Conservation (phyloP, 345 rosid species). For the Eucalyptus dawsonii region DNA sequence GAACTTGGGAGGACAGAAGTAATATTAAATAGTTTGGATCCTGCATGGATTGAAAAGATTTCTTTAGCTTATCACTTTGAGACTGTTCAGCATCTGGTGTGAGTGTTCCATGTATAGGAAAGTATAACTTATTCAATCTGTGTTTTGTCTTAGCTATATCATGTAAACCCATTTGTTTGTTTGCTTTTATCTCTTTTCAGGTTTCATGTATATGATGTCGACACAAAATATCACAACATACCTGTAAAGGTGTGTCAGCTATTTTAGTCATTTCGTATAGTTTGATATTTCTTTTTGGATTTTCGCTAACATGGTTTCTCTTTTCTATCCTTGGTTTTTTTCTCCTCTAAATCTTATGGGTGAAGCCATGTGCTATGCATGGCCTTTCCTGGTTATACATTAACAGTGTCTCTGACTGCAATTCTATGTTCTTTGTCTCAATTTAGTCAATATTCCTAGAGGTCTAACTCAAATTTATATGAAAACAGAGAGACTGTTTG, state of each 20-base stretch:
- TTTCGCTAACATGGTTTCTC: neutral
- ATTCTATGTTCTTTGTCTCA: neutral
- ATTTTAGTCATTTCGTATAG: neutral
- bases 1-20: slow-evolving; percentile 94
- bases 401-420: neutral
- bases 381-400: neutral
- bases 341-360: neutral
- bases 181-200: slow-evolving; percentile 15
- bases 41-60: slow-evolving; percentile 69
- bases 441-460: neutral
- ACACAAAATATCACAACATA: slow-evolving; percentile 49
- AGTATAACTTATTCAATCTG: neutral
- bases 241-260: slow-evolving; percentile 52
- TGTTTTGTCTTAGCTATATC: neutral
- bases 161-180: neutral
- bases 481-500: neutral
- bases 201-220: slow-evolving; percentile 63
- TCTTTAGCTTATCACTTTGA: slow-evolving; percentile 70
- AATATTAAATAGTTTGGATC: slow-evolving; percentile 51
- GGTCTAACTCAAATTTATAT: neutral
- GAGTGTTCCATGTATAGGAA: slow-evolving; percentile 3
- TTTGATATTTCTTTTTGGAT: neutral
- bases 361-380: neutral
- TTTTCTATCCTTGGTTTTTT: slow-evolving; percentile 3
- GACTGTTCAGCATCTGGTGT: slow-evolving; percentile 62